Percentiles rank a stretch among this genome's conserved stretches.
These are phyloP conservation scores for Penicillium digitatum DNA, from an alignment of 2,329 filamentous ascomycete genomes.

Conservation along the genomic window DNA sequence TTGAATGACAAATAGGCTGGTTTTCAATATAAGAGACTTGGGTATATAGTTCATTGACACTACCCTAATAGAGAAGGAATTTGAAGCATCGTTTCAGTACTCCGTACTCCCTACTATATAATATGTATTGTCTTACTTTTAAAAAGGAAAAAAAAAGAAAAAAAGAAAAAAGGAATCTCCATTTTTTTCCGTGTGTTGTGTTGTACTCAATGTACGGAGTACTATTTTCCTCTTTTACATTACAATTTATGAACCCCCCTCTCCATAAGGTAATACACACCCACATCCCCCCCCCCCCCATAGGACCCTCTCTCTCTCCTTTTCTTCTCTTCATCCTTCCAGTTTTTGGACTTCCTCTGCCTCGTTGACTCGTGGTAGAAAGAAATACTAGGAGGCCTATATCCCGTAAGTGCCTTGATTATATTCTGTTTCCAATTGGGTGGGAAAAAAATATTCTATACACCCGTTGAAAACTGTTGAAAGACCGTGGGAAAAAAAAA, in stretches of 20 bases:
- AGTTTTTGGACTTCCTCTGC: constrained; percentile 15
- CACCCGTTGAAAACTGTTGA: neutral
- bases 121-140: neutral
- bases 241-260: constrained; percentile 9
- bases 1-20: neutral
- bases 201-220: neutral
- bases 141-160: neutral
- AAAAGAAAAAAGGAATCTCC: neutral
- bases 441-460: neutral
- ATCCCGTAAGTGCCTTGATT: constrained; percentile 26
- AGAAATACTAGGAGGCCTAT: constrained; percentile 20
- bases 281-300: constrained; percentile 11
- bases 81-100: no score
- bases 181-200: neutral
- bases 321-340: constrained; percentile 19
- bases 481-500: neutral
- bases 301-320: constrained; percentile 22
- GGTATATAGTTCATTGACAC: neutral
- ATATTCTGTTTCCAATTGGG: neutral
- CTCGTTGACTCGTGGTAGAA: constrained; percentile 39
- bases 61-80: neutral
- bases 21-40: neutral
- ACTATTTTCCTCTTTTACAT: neutral
- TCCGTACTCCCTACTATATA: no score
- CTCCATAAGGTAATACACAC: constrained; percentile 17